Base-by-base conservation (phyloP, 2,329 filamentous ascomycete species). In the Ophiostoma montium region DNA sequence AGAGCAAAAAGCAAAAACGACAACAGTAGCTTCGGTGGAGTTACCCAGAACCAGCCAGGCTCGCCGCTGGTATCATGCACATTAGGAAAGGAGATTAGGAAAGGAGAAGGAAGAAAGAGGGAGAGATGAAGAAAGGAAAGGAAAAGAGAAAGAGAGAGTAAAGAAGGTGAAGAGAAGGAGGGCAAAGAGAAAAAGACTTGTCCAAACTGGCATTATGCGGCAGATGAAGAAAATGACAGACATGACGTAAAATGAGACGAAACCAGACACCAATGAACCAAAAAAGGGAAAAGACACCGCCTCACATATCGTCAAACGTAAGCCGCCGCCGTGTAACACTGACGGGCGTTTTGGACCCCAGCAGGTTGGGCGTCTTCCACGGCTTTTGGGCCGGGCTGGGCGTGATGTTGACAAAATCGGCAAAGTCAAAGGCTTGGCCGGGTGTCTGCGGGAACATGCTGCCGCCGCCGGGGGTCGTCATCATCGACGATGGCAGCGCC, bases 341-440 rank as follows among this genome's bases (percentile, higher is more conserved):
- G 50, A 76, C 62, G 9, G 77, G 77, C 39, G 76, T 80, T 59
- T 70, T 72, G 16, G 67, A 62, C 2, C 53, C 53, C 8, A 54
- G 39, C 30, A 72, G 70, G 27, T 77, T 72, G 11, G 87, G 88
- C 0, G 88, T 94, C 63, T 84, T 86, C 85, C 88, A 95, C 10
- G 81, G 76, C 57, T 80, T 86, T 67, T 95, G 92, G 23, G 87
- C 92, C 18, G 92, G 92, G 60, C 87, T 95, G 0, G 92, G 92
- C 7, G 92, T 95, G 63, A 96, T 90, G 66, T 96, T 95, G 62
- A 96, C 83, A 66, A 95, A 98, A 62, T 98, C 92, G 47, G 88
- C 80, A 67, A 96, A 94, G 68, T 96, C 94, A 65, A 96, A 94
- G 44, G 65, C 68, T 60, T 89, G 84, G 15, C 82, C 82, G 0